These are phyloP conservation scores for Pichia californica DNA, from an alignment of 805 yeast genomes.

Conservation along the genomic window DNA sequence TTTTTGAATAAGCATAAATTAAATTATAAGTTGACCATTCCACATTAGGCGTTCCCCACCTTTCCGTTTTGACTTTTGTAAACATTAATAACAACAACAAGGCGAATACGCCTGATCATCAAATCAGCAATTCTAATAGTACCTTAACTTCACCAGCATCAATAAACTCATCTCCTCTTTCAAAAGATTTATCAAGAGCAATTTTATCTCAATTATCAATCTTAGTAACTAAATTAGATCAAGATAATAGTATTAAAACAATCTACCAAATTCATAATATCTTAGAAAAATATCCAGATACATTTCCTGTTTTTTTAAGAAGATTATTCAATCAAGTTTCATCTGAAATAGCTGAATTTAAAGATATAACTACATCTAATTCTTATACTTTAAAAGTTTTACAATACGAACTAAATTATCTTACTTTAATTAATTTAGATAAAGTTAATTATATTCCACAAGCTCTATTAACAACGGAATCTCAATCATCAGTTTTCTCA, in stretches of 20 bases:
- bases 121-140: not conserved
- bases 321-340: conserved; percentile 26
- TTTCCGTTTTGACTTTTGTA: conserved; percentile 9
- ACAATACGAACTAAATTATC: conserved; percentile 19
- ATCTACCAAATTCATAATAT: conserved; percentile 43
- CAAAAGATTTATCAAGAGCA: conserved; percentile 23
- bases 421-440: conserved; percentile 17
- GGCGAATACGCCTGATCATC: conserved; percentile 23
- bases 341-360: conserved; percentile 19
- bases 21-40: not conserved
- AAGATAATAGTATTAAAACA: conserved; percentile 34
- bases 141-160: not conserved
- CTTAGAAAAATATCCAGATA: conserved; percentile 31
- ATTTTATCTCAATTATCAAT: conserved; percentile 49
- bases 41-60: not conserved
- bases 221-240: conserved; percentile 38
- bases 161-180: conserved; percentile 5
- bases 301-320: conserved; percentile 28
- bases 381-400: conserved; percentile 18
- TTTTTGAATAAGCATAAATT: not conserved
- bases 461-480: conserved; percentile 17
- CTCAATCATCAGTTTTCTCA: conserved; percentile 25
- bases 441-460: conserved; percentile 13
- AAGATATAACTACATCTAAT: conserved; percentile 17
- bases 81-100: conserved; percentile 13